Evolutionary conservation across 2,329 filamentous ascomycete species (phyloP).

Genomic region (Phoma sp.): DNA sequence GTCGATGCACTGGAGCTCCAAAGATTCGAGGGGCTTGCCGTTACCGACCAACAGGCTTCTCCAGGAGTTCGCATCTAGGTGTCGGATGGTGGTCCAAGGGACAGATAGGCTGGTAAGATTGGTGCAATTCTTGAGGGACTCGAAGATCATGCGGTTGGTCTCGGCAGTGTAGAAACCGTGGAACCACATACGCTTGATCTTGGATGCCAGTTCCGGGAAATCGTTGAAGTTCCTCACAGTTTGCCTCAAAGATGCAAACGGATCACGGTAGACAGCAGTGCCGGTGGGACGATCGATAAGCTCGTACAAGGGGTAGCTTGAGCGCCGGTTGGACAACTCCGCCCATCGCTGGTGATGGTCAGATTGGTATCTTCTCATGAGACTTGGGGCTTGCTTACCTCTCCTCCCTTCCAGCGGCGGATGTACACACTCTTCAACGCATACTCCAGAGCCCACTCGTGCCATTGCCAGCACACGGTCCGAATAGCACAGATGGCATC

Average conservation of each 20-base stretch:
- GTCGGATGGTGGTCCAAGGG: conserved; percentile 60
- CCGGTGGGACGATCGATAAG: conserved; percentile 54
- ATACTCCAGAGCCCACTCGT: conserved; percentile 60
- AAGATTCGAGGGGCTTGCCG: conserved; percentile 54
- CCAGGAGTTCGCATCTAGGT: conserved; percentile 57
- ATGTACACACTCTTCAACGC: conserved; percentile 59
- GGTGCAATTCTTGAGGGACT: conserved; percentile 54
- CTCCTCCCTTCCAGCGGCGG: conserved; percentile 58
- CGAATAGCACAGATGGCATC: conserved; percentile 57
- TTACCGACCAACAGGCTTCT: conserved; percentile 53
- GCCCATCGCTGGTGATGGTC: conserved; percentile 55
- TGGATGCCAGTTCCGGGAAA: conserved; percentile 53
- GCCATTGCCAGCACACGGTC: conserved; percentile 58
- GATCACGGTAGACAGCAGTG: conserved; percentile 59
- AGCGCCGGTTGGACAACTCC: conserved; percentile 53
- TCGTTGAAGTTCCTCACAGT: conserved; percentile 55
- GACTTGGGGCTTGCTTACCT: conserved; percentile 31
- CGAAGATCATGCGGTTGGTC: conserved; percentile 57
- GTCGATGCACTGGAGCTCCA: conserved; percentile 59
- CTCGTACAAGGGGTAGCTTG: conserved; percentile 56
- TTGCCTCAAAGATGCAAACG: conserved; percentile 56
- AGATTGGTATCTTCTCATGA: conserved; percentile 11
- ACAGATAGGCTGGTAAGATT: conserved; percentile 57
- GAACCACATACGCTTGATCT: conserved; percentile 61
- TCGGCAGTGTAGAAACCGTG: conserved; percentile 60